phyloP scores from a whole-genome alignment of 345 rosid genomes.

The Melaleuca quinquenervia region DNA sequence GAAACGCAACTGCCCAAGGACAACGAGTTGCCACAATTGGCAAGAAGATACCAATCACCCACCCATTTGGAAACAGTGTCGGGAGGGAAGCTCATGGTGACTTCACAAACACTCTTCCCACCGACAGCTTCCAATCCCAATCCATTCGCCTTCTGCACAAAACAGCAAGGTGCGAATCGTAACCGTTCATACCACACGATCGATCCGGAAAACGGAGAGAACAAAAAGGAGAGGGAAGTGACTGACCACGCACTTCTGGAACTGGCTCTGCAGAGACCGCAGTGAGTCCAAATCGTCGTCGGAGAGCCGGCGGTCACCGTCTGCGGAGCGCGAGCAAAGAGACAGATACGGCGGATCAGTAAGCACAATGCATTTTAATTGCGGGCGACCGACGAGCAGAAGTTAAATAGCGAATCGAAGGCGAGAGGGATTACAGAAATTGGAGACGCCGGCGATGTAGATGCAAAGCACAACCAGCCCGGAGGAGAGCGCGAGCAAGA shows the following conservation, averaged over 20 bases:
- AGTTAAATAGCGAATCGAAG: background rate
- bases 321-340: constrained; percentile 15
- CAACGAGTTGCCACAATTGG: background rate
- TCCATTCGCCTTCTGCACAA: constrained; percentile 78
- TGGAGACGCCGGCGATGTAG: constrained; percentile 69
- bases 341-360: background rate
- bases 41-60: constrained; percentile 1
- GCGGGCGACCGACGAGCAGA: background rate
- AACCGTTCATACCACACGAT: background rate
- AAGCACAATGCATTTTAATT: background rate
- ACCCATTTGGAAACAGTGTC: constrained; percentile 92
- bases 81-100: constrained; percentile 51
- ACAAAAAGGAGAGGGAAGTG: background rate
- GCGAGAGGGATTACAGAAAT: constrained; percentile 28
- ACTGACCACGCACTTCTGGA: constrained; percentile 88
- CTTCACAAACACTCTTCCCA: constrained; percentile 56
- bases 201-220: background rate
- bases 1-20: background rate
- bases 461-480: constrained; percentile 69
- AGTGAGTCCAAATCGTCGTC: constrained; percentile 62
- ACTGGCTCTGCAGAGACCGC: constrained; percentile 48
- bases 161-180: background rate
- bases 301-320: constrained; percentile 34
- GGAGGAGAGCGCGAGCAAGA: constrained; percentile 49
- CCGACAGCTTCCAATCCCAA: constrained; percentile 63